Base-by-base conservation (phyloP, 2,329 filamentous ascomycete species). In the Talaromyces sp. region DNA sequence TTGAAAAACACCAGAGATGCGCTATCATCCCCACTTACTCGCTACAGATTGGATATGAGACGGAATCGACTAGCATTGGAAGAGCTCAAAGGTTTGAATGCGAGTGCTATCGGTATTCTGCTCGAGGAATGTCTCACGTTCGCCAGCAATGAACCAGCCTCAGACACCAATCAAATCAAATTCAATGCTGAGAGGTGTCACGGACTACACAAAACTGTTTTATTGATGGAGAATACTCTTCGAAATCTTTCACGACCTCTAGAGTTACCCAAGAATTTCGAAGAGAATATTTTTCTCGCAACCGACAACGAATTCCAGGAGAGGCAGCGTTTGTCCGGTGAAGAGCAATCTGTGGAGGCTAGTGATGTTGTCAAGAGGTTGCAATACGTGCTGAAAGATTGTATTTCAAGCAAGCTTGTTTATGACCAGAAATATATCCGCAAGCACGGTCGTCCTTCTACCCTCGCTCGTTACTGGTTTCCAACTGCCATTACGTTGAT, bases 401-500 rank as follows among this genome's bases (percentile, higher is more conserved):
- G 89, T 17, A 80, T 98, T 3, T 90, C 91, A 0, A 81, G 83
- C 15, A 91, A 97, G 71, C 79, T 85, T 2, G 72, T 76, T 9
- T 82, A 83, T 43, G 88, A 90, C 83, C 43, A 88, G 90, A 66
- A 80, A 81, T 47, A 90, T 3, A 85, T 89, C 3, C 76, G 77
- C 33, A 78, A 87, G 61, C 89, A 94, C 73, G 93, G 94, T 8
- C 89, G 89, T 25, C 95, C 95, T 0, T 87, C 90, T 4, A 81
- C 82, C 45, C 72, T 95, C 5, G 83, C 96, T 3, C 87, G 95
- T 57, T 98, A 97, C 78, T 99, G 95, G 95, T 82, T 97, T 5
- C 92, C 93, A 0, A 85, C 87, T 0, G 84, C 87, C 1, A 77
- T 87, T 9, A 84, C 92, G 1, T 75, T 97, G 2, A 80, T 96